Evolutionary conservation across 2,329 filamentous ascomycete species (phyloP), one percentile per base, ranked within the genome.

Genomic region (Pseudocercospora macadamiae): DNA sequence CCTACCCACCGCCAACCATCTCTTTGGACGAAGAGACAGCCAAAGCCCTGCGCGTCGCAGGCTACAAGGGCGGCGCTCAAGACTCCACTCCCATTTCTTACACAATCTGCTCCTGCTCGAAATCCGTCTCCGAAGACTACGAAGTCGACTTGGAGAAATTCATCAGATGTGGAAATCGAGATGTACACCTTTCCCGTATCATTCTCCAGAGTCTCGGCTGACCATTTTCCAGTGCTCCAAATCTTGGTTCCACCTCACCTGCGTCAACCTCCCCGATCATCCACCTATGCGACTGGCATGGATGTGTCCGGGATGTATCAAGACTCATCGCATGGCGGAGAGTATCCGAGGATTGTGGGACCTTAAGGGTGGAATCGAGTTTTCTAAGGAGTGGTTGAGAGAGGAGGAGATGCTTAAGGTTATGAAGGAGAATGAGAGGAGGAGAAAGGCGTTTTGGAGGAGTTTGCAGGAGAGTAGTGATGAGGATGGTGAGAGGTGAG

Each of bases 241-340:
- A 2, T 54, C 49, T 14, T 61, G 55, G 55, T 65, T 63, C 44
- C 63, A 65, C 16, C 54, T 61, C 7, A 4, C 6, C 12, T 65
- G 63, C 23, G 63, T 60, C 10, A 45, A 49, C 3, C 48, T 65
- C 2, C 60, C 60, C 5, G 51, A 47, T 10, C 61, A 59, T 19
- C 63, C 60, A 21, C 60, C 63, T 1, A 48, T 51, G 23, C 16
- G 36, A 5, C 42, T 65, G 18, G 44, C 48, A 12, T 65, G 63
- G 63, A 61, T 57, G 52, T 65, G 63, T 47, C 52, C 49, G 1
- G 45, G 26, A 5, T 64, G 61, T 16, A n/a, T 51, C 7, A 21
- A 32, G 2, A 34, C 10, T 2, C 44, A 51, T 14, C 47, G 47
- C 23, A 39, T 60, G n/a, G 12, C 32, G n/a, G 26, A 37, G 5